Percentiles rank a stretch among this genome's conserved stretches.
These are phyloP conservation scores for Amauroascus verrucosus DNA, from an alignment of 2,329 filamentous ascomycete species.

Conservation along the genomic window DNA sequence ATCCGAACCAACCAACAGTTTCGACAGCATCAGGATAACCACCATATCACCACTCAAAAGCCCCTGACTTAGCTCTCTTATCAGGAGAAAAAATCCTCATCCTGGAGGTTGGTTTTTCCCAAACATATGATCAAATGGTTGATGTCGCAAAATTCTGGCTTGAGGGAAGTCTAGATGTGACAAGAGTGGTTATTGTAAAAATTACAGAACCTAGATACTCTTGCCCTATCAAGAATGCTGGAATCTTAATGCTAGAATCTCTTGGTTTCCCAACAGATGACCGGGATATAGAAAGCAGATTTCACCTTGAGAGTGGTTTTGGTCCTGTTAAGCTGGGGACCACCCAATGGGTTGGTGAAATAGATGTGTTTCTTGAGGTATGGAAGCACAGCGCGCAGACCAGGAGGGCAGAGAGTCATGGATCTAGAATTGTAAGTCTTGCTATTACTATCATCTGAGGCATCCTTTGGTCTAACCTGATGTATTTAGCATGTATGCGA, in stretches of 20 bases:
- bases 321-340: slow-evolving; percentile 2
- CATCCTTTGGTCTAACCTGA: slow-evolving; percentile 2
- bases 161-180: slow-evolving; percentile 1
- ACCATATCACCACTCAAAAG: neutral
- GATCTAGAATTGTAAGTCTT: slow-evolving; percentile 3
- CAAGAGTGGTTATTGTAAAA: slow-evolving; percentile 2
- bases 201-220: slow-evolving; percentile 2
- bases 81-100: neutral
- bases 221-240: neutral
- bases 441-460: neutral
- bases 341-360: slow-evolving; percentile 3
- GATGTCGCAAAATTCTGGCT: neutral
- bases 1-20: neutral
- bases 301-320: slow-evolving; percentile 1
- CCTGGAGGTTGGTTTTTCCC: neutral
- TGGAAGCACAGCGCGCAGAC: neutral
- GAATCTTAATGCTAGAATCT: neutral
- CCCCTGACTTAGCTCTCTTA: slow-evolving; percentile 1
- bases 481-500: slow-evolving; percentile 1
- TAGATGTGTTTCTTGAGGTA: slow-evolving; percentile 5
- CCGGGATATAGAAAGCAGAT: neutral
- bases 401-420: neutral
- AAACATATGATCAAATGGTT: slow-evolving; percentile 1
- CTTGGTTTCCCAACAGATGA: neutral
- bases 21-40: neutral